These are phyloP conservation scores for Trichoderma atrobrunneum DNA, from an alignment of 2,329 filamentous ascomycete species.

Conservation along the genomic window DNA sequence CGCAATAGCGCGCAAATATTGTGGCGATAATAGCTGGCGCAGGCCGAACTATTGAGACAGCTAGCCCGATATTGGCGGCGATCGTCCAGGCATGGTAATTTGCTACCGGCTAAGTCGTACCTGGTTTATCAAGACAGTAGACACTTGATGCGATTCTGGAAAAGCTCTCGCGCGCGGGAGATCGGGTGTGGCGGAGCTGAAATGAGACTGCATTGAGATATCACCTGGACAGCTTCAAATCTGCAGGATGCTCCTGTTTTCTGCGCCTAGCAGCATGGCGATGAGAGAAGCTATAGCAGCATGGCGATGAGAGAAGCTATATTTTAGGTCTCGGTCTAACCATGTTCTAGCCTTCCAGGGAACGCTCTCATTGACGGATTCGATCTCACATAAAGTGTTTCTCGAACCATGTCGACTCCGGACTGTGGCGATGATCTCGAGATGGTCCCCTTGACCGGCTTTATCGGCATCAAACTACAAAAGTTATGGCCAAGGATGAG, in stretches of 20 bases:
- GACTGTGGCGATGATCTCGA: not conserved
- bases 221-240: not conserved
- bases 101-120: not conserved
- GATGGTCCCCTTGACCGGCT: not conserved
- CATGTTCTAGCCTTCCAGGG: not conserved
- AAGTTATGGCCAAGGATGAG: not conserved
- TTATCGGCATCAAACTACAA: not conserved
- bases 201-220: not conserved
- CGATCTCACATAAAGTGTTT: not conserved
- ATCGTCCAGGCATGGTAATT: not conserved
- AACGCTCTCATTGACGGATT: not conserved
- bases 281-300: not conserved
- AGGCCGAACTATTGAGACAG: conserved; percentile 4
- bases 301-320: not conserved
- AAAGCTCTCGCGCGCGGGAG: not conserved
- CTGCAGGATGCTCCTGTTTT: not conserved
- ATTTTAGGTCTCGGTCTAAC: not conserved
- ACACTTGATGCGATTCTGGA: not conserved
- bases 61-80: conserved; percentile 2
- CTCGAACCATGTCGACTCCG: not conserved
- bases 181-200: not conserved
- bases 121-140: not conserved
- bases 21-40: not conserved
- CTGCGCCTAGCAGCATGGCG: not conserved
- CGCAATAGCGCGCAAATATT: not conserved